Percentiles rank a stretch among this genome's conserved stretches.
Evolutionary conservation across 164 flowering plant species (phyloP).

Genomic region (Echeveria elegans): DNA sequence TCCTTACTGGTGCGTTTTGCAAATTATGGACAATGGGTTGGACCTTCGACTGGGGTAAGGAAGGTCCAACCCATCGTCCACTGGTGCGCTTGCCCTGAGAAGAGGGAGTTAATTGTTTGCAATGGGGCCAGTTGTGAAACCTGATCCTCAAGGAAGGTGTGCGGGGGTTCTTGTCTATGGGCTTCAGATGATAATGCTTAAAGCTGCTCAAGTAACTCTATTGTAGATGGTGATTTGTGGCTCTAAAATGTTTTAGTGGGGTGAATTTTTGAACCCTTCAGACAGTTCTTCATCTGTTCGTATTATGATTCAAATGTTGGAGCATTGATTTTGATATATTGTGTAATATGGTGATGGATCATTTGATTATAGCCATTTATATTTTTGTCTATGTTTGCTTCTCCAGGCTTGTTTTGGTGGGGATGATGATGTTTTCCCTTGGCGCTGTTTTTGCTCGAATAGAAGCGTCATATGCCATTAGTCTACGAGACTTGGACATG

Average conservation of each 20-base stretch:
- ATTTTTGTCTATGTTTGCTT: background rate
- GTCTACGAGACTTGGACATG: constrained; percentile 77
- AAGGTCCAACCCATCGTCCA: too few species aligned
- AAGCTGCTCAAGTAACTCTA: constrained; percentile 73
- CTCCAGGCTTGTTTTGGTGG: constrained; percentile 75
- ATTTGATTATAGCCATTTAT: too few species aligned
- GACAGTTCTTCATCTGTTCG: too few species aligned
- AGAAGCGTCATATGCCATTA: constrained; percentile 76
- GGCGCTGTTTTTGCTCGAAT: constrained; percentile 59
- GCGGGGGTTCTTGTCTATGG: constrained; percentile 81
- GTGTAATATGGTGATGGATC: too few species aligned
- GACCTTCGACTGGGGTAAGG: too few species aligned
- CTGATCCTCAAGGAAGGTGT: constrained; percentile 62
- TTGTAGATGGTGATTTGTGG: background rate
- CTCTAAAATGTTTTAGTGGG: background rate
- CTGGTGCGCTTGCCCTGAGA: too few species aligned
- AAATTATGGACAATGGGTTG: too few species aligned
- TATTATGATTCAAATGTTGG: too few species aligned
- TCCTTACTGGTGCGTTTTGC: too few species aligned
- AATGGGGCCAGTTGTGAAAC: constrained; percentile 80
- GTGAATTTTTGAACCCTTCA: too few species aligned
- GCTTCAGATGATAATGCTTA: constrained; percentile 86
- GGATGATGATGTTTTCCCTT: constrained; percentile 62
- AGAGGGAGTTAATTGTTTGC: constrained; percentile 89
- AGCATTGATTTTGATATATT: too few species aligned